A percentile compares a stretch with the other conserved stretches of the same genome.
Conservation (phyloP, 768 basidiomycete species). For the Pleurotus djamor region DNA sequence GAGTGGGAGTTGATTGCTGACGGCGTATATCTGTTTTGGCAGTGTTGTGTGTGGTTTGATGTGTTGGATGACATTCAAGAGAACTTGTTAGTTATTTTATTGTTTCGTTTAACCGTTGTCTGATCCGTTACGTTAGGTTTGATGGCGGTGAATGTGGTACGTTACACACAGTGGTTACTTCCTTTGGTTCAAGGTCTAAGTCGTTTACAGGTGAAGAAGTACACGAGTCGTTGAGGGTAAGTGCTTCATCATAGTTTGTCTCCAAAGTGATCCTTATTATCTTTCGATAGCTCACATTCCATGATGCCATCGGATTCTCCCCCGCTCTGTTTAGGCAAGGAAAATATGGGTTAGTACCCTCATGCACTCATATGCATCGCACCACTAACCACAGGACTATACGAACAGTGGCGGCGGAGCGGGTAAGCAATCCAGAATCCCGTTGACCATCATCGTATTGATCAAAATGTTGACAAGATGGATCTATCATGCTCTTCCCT, state of each 20-base stretch:
- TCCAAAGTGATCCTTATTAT: not conserved
- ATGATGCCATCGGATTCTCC: conserved; percentile 31
- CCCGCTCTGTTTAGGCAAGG: conserved; percentile 15
- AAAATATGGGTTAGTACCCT: conserved; percentile 18
- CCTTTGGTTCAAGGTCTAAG: not conserved
- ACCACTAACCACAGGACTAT: not conserved
- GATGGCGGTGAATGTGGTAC: conserved; percentile 8
- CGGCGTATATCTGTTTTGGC: not conserved
- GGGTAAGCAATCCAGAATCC: conserved; percentile 3
- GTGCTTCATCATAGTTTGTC: not conserved
- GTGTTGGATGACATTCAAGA: conserved; percentile 7
- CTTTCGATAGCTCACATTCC: conserved; percentile 20
- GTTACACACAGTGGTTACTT: not conserved
- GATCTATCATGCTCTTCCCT: conserved; percentile 20
- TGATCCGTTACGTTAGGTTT: not conserved
- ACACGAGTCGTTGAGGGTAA: conserved; percentile 8
- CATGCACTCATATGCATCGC: not conserved
- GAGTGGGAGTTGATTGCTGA: not conserved
- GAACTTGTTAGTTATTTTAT: not conserved
- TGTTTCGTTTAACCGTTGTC: not conserved
- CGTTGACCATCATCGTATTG: not conserved
- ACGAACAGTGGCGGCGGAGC: conserved; percentile 18
- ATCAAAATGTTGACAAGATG: conserved; percentile 12
- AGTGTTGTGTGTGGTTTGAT: conserved; percentile 6
- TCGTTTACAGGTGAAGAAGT: conserved; percentile 5